Conservation (phyloP, 2,329 filamentous ascomycete genomes). For the Fusarium concolor region DNA sequence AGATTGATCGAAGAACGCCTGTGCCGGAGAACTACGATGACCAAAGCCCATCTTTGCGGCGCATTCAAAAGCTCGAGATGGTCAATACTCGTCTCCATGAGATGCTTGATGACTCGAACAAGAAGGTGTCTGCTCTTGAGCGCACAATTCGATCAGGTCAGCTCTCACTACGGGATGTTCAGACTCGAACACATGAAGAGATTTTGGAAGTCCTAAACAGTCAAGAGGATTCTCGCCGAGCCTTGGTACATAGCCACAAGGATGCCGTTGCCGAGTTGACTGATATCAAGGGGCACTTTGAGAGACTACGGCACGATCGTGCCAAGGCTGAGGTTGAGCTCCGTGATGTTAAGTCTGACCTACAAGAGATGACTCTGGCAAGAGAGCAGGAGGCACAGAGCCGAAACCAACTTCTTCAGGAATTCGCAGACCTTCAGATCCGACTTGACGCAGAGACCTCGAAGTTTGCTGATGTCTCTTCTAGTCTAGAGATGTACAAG, state of each 20-base stretch:
- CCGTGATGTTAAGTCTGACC: conserved; percentile 83
- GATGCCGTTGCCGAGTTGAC: conserved; percentile 85
- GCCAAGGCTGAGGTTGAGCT: conserved; percentile 86
- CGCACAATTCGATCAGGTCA: conserved; percentile 88
- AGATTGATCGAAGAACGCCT: conserved; percentile 78
- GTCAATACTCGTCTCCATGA: conserved; percentile 93
- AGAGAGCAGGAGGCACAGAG: conserved; percentile 90
- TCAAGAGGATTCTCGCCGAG: conserved; percentile 88
- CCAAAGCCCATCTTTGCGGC: conserved; percentile 80
- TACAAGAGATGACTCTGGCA: conserved; percentile 81
- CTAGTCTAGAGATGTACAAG: conserved; percentile 91
- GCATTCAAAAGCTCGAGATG: conserved; percentile 91
- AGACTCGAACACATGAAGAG: conserved; percentile 94
- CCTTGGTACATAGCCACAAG: conserved; percentile 86
- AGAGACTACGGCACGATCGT: conserved; percentile 85
- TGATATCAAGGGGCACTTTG: conserved; percentile 87
- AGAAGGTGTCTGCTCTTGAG: conserved; percentile 91
- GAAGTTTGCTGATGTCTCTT: conserved; percentile 83
- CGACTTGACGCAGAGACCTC: conserved; percentile 89
- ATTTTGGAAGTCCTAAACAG: conserved; percentile 92
- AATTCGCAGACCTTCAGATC: conserved; percentile 94
- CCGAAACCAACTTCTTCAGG: conserved; percentile 87
- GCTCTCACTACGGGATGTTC: conserved; percentile 88
- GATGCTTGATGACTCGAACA: conserved; percentile 92
- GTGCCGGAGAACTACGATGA: conserved; percentile 75